Base-by-base conservation (phyloP, 208 protist species). In the Acanthamoeba lugdunensis region DNA sequence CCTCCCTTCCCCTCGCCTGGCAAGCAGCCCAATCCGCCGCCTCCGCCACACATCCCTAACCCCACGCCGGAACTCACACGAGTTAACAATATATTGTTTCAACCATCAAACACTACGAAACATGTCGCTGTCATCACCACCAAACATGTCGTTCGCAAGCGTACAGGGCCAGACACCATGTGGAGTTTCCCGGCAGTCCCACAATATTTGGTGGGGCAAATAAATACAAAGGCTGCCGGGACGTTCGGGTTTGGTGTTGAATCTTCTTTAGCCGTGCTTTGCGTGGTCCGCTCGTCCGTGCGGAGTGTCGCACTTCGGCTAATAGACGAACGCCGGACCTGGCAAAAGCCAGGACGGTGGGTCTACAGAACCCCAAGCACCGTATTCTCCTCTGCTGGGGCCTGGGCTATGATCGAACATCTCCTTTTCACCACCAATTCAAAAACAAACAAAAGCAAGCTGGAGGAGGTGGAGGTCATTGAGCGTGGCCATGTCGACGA, bases 241-340 rank as follows among this genome's bases (percentile, higher is more conserved):
- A 6, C 0, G 0, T 5, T 9, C 28, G 4, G 37, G 37, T 45
- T n/a, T 11, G 37, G 11, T 85, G 77, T 85, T 85, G 77, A 85
- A 85, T 85, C 77, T 85, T 85, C 23, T 85, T 85, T 85, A 85
- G 48, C 45, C 77, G 77, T 85, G 77, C 77, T 85, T 85, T 85
- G 77, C 77, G 77, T 37, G 48, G 45, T 23, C 48, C 21, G 50
- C 77, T 58, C 14, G 0, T 58, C 50, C 77, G 28, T 85, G 77
- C 28, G 45, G 33, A 4, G 48, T 23, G 7, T 16, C 77, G 77
- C 77, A 85, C 77, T 85, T 58, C 77, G 77, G 45, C 23, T 85
- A 85, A 85, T 85, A 85, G 77, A 85, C 21, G 48, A 58, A 85
- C 16, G n/a, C 77, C 77, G 48, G 14, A 9, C 18, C 11, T 21